Evolutionary conservation across 192 early-diverging fungal species (phyloP), one percentile per base, ranked within the genome.

Genomic region (Coemansia sp.): DNA sequence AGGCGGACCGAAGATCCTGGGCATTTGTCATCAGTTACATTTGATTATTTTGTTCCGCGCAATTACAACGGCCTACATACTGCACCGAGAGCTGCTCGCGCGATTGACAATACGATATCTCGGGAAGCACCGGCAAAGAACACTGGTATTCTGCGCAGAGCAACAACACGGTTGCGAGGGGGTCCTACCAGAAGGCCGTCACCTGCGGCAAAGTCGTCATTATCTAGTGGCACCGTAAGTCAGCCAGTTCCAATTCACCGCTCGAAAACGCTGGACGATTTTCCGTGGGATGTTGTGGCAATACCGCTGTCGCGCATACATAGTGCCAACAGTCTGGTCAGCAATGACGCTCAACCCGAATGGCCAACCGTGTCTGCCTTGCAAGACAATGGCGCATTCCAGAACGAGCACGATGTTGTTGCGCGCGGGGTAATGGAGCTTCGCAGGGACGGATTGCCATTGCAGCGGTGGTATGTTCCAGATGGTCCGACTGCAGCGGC

Each of bases 401-500:
- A 57, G 15, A 13, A 30, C 61, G 48, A 51, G 6, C 37, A 64
- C 4, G 49, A 58, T 21, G 52, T 26, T 35, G 58, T 64, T 20
- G 45, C 70, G 26, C 68, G 63, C 31, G 65, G 62, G 2, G 70
- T 64, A 29, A 61, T 66, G 59, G 75, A 70, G 4, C 58, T 78
- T 62, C 70, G 75, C 2, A 69, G 71, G 51, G 75, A 78, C 42
- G 75, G 75, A 12, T 28, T 78, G 66, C 70, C 75, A 16, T 39
- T 40, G 23, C 63, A 61, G 26, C 75, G 69, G 33, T 78, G 75
- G 75, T 78, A 71, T 49, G 59, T 78, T 9, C 75, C 75, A 7
- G 65, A 61, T 16, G 33, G 64, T n/a, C 45, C 21, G 31, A 3
- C 15, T 6, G 65, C 55, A 2, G 60, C 63, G 15, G 57, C 53